Evolutionary conservation across 345 rosid species (phyloP), one percentile per base, ranked within the genome.

Genomic region (Hibiscus trionum): DNA sequence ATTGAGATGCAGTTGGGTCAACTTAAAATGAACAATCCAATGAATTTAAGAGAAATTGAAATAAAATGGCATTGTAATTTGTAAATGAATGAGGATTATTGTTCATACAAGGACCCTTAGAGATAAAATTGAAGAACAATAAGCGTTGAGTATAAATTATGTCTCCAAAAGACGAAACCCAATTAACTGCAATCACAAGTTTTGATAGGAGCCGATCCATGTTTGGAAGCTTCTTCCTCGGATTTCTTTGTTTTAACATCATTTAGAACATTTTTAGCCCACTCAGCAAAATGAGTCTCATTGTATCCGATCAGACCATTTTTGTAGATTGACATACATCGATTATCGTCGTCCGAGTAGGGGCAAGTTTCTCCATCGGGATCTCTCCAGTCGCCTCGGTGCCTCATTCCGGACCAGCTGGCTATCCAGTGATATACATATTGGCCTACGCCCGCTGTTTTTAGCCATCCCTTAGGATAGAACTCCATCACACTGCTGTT

Each of bases 401-500:
- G 93, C 67, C 70, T 84, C 93, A 93, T 88, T 42, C 89, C 95
- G 0, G 91, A 85, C 95, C 95, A 93, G 70, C 90, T 87, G 39
- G 91, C 91, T 1, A 84, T 82, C 96, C 95, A 88, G 3, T 82
- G 86, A 29, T 10, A 85, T 42, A 93, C 96, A 68, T 66, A 85
- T 57, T 90, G 96, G 35, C 94, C 96, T 2, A 87, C 91, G 1
- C 96, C 93, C 2, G 98, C 94, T 16, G 83, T 83, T 56, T 85
- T 83, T 29, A 83, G 77, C 96, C 96, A 88, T 9, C 98, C 96
- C 60, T 87, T 88, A 0, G 96, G 91, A 73, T 82, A 83, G 72
- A 92, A 90, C 73, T 90, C 93, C 94, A 87, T 85, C 5, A 88
- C 88, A 24, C 94, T 90, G 82, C 94, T 88, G 69, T 87, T 77